These are phyloP conservation scores for Didymella pomorum DNA, from an alignment of 2,329 filamentous ascomycete species.

Conservation along the genomic window DNA sequence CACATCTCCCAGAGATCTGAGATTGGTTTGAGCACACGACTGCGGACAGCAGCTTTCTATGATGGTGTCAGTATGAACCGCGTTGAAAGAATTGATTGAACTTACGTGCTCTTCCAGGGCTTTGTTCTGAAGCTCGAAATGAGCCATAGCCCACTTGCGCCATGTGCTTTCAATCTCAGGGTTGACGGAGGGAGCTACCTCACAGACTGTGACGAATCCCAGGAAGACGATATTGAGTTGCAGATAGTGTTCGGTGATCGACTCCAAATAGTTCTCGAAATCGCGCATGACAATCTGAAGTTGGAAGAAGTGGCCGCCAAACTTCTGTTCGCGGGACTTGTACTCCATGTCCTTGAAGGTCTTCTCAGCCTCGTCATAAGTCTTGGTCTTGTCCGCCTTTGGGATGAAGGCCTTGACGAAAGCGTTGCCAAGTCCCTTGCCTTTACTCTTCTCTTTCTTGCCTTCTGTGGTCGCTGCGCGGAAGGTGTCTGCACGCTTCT, in stretches of 20 bases:
- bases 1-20: constrained; percentile 80
- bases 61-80: constrained; percentile 21
- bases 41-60: constrained; percentile 71
- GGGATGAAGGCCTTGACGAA: constrained; percentile 89
- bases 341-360: constrained; percentile 81
- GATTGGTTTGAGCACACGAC: constrained; percentile 85
- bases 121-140: constrained; percentile 84
- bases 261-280: constrained; percentile 90
- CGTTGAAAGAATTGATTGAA: constrained; percentile 8
- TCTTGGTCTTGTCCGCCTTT: constrained; percentile 84
- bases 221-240: constrained; percentile 82
- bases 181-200: constrained; percentile 65
- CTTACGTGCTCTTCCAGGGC: constrained; percentile 85
- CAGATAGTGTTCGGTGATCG: constrained; percentile 79
- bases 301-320: constrained; percentile 90
- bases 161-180: constrained; percentile 93
- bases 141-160: constrained; percentile 87
- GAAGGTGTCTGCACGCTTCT: constrained; percentile 92
- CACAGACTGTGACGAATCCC: constrained; percentile 84
- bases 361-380: constrained; percentile 69
- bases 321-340: constrained; percentile 81
- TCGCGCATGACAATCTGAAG: constrained; percentile 92
- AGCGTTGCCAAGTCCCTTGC: constrained; percentile 67
- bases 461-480: constrained; percentile 45
- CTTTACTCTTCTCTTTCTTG: constrained; percentile 48